These are phyloP conservation scores for Diaporthe longicolla DNA, from an alignment of 2,329 filamentous ascomycete genomes.

Conservation along the genomic window DNA sequence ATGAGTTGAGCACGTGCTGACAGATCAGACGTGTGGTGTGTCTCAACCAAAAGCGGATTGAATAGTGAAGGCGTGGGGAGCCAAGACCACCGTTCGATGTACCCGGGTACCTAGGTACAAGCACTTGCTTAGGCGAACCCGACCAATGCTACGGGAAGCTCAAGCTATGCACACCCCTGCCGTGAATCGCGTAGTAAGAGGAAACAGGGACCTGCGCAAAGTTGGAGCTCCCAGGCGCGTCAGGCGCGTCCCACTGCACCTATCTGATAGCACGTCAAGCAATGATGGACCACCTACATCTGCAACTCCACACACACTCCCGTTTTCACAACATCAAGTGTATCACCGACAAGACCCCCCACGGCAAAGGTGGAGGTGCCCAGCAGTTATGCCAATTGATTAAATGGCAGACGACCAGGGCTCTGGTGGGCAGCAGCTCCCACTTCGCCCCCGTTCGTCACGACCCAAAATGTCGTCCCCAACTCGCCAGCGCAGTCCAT, in stretches of 20 bases:
- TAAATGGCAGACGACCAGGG: constrained; percentile 39
- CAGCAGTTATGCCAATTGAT: constrained; percentile 30
- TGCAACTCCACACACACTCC: background rate
- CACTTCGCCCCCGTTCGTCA: constrained; percentile 36
- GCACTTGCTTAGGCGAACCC: too few relatives aligned
- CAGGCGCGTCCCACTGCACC: constrained; percentile 36
- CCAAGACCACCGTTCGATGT: too few relatives aligned
- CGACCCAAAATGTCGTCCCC: constrained; percentile 36
- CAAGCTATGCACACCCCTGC: constrained; percentile 8
- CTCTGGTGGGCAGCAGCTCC: constrained; percentile 40
- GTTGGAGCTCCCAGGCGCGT: constrained; percentile 28
- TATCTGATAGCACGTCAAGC: background rate
- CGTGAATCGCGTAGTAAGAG: background rate
- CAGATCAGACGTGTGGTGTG: too few relatives aligned
- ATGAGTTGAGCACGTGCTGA: too few relatives aligned
- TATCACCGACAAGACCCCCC: background rate
- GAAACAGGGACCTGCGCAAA: background rate
- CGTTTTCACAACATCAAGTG: background rate
- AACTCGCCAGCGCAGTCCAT: constrained; percentile 27
- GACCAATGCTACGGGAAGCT: background rate
- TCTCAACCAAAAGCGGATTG: too few relatives aligned
- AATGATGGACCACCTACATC: background rate
- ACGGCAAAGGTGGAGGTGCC: background rate
- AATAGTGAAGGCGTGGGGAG: too few relatives aligned
- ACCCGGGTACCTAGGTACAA: too few relatives aligned